These are phyloP conservation scores for Tricholoma bakamatsutake DNA, from an alignment of 768 basidiomycete genomes.

Conservation along the genomic window DNA sequence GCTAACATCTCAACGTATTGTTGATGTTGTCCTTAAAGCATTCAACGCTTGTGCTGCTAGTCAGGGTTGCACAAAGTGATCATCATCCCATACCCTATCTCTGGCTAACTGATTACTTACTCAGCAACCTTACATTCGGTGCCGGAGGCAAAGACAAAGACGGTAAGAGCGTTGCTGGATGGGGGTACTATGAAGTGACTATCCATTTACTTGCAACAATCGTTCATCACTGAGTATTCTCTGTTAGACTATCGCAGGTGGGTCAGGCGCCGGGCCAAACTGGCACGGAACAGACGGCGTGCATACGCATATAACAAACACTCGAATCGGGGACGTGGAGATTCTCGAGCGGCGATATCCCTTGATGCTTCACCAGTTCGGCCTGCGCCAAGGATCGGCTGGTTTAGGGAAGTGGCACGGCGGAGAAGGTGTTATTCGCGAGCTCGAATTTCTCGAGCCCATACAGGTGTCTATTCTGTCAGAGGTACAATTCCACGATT, in stretches of 20 bases:
- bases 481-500: slow-evolving; percentile 46
- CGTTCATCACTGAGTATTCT: slow-evolving; percentile 3
- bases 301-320: slow-evolving; percentile 92
- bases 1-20: slow-evolving; percentile 86
- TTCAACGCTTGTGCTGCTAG: slow-evolving; percentile 90
- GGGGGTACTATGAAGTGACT: slow-evolving; percentile 83
- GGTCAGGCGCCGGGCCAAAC: slow-evolving; percentile 81
- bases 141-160: slow-evolving; percentile 81
- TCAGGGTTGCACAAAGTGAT: slow-evolving; percentile 91
- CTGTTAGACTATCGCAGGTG: slow-evolving; percentile 84
- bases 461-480: slow-evolving; percentile 87
- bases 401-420: slow-evolving; percentile 71
- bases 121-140: slow-evolving; percentile 84
- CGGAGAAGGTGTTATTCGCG: slow-evolving; percentile 80
- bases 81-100: slow-evolving; percentile 2
- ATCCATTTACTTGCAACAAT: slow-evolving; percentile 3
- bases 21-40: slow-evolving; percentile 89
- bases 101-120: slow-evolving; percentile 3
- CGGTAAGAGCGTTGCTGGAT: slow-evolving; percentile 69
- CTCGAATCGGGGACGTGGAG: slow-evolving; percentile 89
- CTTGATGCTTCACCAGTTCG: slow-evolving; percentile 82
- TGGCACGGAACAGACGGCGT: slow-evolving; percentile 95
- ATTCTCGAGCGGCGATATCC: slow-evolving; percentile 93
- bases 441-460: slow-evolving; percentile 74
- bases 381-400: slow-evolving; percentile 61